Percentiles rank a stretch among this genome's conserved stretches.
phyloP scores from a whole-genome alignment of 495 filamentous ascomycete species.

The Friedmanniomyces simplex region DNA sequence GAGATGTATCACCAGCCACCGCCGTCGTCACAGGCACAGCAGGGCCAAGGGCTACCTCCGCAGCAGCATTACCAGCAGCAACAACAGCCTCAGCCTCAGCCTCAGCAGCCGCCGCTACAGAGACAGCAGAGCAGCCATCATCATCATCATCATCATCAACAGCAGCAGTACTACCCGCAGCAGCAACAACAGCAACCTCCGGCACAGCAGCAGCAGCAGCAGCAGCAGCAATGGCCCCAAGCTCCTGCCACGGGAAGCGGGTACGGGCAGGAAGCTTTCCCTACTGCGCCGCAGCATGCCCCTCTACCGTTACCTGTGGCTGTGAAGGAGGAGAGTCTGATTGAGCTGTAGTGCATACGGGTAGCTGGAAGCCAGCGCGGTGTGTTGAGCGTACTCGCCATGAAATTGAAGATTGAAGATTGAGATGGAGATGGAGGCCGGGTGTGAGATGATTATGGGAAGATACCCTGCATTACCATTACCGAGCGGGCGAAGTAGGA shows the following conservation, averaged over 20 bases:
- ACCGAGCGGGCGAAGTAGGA: neutral
- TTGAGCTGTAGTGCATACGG: slow-evolving; percentile 51
- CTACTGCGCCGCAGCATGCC: slow-evolving; percentile 52
- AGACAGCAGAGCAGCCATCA: too few relatives aligned
- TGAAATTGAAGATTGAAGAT: too few relatives aligned
- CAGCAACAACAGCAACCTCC: slow-evolving; percentile 12
- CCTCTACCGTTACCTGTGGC: too few relatives aligned
- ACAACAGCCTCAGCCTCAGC: slow-evolving; percentile 18
- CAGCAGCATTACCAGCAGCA: slow-evolving; percentile 15
- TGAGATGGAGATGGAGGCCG: neutral
- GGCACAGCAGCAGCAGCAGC: slow-evolving; percentile 30
- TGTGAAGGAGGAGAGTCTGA: slow-evolving; percentile 68
- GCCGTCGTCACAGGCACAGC: too few relatives aligned
- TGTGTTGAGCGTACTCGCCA: neutral
- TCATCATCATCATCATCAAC: too few relatives aligned
- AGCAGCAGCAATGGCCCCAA: slow-evolving; percentile 26
- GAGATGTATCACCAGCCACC: slow-evolving; percentile 20
- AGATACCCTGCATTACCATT: neutral
- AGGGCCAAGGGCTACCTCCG: too few relatives aligned
- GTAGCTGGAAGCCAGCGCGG: neutral
- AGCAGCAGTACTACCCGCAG: slow-evolving; percentile 18
- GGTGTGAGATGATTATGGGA: neutral
- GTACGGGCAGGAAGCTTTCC: slow-evolving; percentile 56
- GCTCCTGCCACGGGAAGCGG: slow-evolving; percentile 33
- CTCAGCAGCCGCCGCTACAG: slow-evolving; percentile 5